phyloP scores from a whole-genome alignment of 805 yeast species.

The Kuraishia floccosa region DNA sequence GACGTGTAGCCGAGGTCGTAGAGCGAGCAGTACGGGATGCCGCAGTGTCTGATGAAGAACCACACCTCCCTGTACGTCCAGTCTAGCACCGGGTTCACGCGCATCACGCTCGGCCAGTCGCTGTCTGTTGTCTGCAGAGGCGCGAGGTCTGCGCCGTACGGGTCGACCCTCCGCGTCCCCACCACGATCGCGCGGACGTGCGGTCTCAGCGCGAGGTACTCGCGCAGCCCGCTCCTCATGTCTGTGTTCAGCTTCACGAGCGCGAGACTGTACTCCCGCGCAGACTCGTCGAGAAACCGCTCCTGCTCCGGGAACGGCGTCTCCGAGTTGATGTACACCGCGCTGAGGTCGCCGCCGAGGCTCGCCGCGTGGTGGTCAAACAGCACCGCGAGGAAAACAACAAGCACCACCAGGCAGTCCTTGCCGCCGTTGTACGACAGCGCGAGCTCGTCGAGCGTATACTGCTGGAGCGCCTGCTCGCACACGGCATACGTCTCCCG shows the following conservation, averaged over 20 bases:
- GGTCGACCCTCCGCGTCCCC: constrained; percentile 84
- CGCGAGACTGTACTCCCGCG: constrained; percentile 41
- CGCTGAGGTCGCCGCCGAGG: constrained; percentile 9
- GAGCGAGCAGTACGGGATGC: constrained; percentile 60
- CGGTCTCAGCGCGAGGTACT: constrained; percentile 42
- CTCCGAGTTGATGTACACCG: constrained; percentile 71
- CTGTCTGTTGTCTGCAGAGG: constrained; percentile 71
- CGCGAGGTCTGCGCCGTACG: constrained; percentile 52
- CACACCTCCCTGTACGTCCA: constrained; percentile 84
- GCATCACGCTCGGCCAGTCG: constrained; percentile 80
- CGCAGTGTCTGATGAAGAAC: constrained; percentile 56
- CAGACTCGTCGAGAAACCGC: constrained; percentile 48
- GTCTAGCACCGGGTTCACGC: constrained; percentile 81
- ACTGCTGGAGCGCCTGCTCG: constrained; percentile 8
- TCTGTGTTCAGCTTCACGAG: constrained; percentile 28
- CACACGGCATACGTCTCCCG: constrained; percentile 9
- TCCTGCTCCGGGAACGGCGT: constrained; percentile 63
- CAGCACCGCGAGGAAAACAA: constrained; percentile 53
- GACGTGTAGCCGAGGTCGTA: constrained; percentile 87
- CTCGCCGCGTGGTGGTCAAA: constrained; percentile 10
- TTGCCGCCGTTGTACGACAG: constrained; percentile 94
- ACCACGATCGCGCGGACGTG: constrained; percentile 66
- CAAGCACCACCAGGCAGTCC: constrained; percentile 85
- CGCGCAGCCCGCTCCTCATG: constrained; percentile 59
- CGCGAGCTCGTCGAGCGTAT: constrained; percentile 40